Conservation (phyloP, 805 yeast species). For the Teunomyces kruisii region DNA sequence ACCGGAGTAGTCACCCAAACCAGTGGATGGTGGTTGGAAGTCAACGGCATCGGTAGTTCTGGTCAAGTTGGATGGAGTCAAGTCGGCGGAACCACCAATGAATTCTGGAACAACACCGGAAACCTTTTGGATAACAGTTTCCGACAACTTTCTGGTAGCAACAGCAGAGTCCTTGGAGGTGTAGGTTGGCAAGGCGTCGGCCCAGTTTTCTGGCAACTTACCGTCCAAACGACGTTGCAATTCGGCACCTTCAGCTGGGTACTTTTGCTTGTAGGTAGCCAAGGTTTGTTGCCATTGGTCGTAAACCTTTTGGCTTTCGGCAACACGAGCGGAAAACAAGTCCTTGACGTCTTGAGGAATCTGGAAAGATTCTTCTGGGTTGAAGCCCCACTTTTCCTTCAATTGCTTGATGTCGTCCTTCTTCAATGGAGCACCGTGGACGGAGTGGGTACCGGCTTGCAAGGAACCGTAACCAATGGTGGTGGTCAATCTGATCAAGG, state of each 20-base stretch:
- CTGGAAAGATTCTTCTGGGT: slow-evolving; percentile 75
- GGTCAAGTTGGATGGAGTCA: slow-evolving; percentile 95
- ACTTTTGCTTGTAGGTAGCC: slow-evolving; percentile 60
- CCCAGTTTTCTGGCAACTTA: slow-evolving; percentile 84
- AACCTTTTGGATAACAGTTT: slow-evolving; percentile 66
- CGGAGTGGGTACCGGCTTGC: slow-evolving; percentile 81
- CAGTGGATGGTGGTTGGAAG: slow-evolving; percentile 85
- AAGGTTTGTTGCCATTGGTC: slow-evolving; percentile 71
- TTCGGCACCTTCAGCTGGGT: slow-evolving; percentile 79
- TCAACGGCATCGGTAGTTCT: slow-evolving; percentile 80
- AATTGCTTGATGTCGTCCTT: slow-evolving; percentile 87
- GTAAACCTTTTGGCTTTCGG: slow-evolving; percentile 67
- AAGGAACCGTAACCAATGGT: slow-evolving; percentile 93
- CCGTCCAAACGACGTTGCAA: slow-evolving; percentile 73
- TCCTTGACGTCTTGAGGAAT: slow-evolving; percentile 85
- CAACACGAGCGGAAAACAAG: slow-evolving; percentile 56
- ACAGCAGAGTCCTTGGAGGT: slow-evolving; percentile 74
- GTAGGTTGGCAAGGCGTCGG: slow-evolving; percentile 72
- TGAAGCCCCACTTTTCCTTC: slow-evolving; percentile 81
- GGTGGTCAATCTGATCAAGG: slow-evolving; percentile 84
- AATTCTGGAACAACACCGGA: slow-evolving; percentile 76
- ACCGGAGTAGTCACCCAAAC: slow-evolving; percentile 84
- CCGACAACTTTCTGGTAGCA: slow-evolving; percentile 94
- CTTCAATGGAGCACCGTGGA: slow-evolving; percentile 96
- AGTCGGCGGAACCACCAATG: slow-evolving; percentile 97